These are phyloP conservation scores for Lachancea waltii DNA, from an alignment of 805 yeast species.

Conservation along the genomic window DNA sequence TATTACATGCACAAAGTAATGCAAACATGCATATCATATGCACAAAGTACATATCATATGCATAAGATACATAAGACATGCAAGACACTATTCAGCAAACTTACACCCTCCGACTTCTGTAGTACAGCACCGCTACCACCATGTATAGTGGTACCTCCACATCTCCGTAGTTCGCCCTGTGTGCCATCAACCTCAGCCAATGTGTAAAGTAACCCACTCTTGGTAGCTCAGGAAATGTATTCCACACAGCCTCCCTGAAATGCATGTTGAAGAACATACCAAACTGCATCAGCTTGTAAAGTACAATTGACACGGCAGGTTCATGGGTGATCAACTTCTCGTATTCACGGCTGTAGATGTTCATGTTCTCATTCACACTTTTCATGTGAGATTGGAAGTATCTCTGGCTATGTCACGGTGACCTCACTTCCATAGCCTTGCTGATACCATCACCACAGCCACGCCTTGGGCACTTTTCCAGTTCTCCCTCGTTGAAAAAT, in stretches of 20 bases:
- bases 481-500: neutral
- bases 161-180: neutral
- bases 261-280: neutral
- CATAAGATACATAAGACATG: too few relatives aligned
- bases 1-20: too few relatives aligned
- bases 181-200: neutral
- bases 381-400: neutral
- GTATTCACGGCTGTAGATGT: neutral
- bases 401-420: neutral
- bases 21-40: too few relatives aligned
- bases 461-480: neutral
- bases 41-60: too few relatives aligned
- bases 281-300: neutral
- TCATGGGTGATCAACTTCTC: neutral
- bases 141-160: neutral
- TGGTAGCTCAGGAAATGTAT: neutral
- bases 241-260: neutral
- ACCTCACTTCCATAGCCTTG: neutral
- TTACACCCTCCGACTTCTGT: neutral
- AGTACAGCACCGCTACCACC: neutral
- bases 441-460: neutral
- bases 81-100: too few relatives aligned
- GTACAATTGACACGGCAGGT: neutral
- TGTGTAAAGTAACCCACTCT: neutral
- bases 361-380: neutral